These are phyloP conservation scores for Westerdykella sp. DNA, from an alignment of 2,329 filamentous ascomycete species.

Conservation along the genomic window DNA sequence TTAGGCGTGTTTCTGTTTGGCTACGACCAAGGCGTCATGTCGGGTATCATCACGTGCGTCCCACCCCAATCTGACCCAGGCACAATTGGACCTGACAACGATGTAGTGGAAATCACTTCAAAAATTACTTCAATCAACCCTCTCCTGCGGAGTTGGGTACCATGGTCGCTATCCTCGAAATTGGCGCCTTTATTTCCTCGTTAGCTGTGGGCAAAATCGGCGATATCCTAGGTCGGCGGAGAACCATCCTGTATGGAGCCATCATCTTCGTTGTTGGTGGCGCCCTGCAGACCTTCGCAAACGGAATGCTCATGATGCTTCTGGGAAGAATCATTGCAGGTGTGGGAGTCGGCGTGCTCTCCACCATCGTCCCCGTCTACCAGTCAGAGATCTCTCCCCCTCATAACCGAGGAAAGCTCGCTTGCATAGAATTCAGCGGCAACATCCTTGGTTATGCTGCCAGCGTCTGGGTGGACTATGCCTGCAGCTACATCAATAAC, in stretches of 20 bases:
- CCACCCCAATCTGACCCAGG: slow-evolving; percentile 11
- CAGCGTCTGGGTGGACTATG: slow-evolving; percentile 98
- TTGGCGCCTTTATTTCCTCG: slow-evolving; percentile 88
- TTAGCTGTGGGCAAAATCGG: slow-evolving; percentile 80
- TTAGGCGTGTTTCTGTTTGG: slow-evolving; percentile 83
- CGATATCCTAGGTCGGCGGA: slow-evolving; percentile 82
- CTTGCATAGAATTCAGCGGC: slow-evolving; percentile 95
- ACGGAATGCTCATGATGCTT: slow-evolving; percentile 80
- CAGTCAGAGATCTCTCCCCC: slow-evolving; percentile 67
- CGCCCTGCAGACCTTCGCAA: slow-evolving; percentile 74
- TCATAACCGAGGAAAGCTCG: slow-evolving; percentile 90
- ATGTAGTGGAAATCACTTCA: slow-evolving; percentile 74
- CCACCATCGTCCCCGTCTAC: slow-evolving; percentile 49
- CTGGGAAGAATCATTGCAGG: slow-evolving; percentile 47
- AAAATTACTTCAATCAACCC: slow-evolving; percentile 86
- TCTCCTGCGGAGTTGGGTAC: slow-evolving; percentile 83
- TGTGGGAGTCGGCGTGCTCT: slow-evolving; percentile 46
- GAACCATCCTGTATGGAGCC: slow-evolving; percentile 89
- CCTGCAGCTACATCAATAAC: slow-evolving; percentile 81
- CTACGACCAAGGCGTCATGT: slow-evolving; percentile 89
- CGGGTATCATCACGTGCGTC: slow-evolving; percentile 62
- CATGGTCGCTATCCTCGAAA: slow-evolving; percentile 94
- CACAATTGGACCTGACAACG: slow-evolving; percentile 22
- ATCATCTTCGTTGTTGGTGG: slow-evolving; percentile 81
- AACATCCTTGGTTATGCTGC: slow-evolving; percentile 95